These are phyloP conservation scores for Drechslerella dactyloides DNA, from an alignment of 2,329 filamentous ascomycete species.

Conservation along the genomic window DNA sequence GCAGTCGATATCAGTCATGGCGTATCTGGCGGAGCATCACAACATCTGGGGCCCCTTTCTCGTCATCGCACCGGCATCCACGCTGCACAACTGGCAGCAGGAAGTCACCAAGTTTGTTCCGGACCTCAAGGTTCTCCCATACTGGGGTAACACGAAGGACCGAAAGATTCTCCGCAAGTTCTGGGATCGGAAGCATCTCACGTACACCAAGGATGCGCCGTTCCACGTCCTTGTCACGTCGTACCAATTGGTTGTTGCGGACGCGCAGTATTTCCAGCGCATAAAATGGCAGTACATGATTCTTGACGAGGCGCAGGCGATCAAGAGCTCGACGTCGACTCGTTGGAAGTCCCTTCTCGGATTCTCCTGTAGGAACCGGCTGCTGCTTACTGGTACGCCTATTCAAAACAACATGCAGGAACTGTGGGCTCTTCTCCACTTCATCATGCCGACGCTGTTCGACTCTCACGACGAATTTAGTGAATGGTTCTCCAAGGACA, in stretches of 20 bases:
- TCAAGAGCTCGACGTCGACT: conserved; percentile 96
- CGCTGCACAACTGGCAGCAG: conserved; percentile 98
- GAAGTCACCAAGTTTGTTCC: conserved; percentile 96
- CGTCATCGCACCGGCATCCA: conserved; percentile 94
- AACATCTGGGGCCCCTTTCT: conserved; percentile 98
- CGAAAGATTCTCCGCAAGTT: conserved; percentile 97
- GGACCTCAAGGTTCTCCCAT: conserved; percentile 90
- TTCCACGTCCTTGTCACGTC: conserved; percentile 97
- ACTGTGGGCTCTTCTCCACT: conserved; percentile 94
- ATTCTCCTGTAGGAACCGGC: conserved; percentile 92
- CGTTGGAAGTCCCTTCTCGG: conserved; percentile 94
- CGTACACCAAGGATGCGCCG: conserved; percentile 87
- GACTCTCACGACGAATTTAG: conserved; percentile 92
- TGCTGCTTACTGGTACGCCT: conserved; percentile 92
- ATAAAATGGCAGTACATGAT: conserved; percentile 99
- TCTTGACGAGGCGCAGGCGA: conserved; percentile 95
- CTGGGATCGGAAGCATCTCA: conserved; percentile 97
- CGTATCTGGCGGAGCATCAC: conserved; percentile 94
- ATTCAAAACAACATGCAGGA: conserved; percentile 99
- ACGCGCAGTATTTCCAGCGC: conserved; percentile 97
- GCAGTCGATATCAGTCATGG: conserved; percentile 99
- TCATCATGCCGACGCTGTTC: conserved; percentile 99
- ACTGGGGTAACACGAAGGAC: conserved; percentile 94
- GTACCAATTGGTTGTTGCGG: conserved; percentile 94
- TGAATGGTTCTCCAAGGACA: conserved; percentile 94